Conservation (phyloP, 2,329 filamentous ascomycete genomes). For the Fusarium praegraminearum region DNA sequence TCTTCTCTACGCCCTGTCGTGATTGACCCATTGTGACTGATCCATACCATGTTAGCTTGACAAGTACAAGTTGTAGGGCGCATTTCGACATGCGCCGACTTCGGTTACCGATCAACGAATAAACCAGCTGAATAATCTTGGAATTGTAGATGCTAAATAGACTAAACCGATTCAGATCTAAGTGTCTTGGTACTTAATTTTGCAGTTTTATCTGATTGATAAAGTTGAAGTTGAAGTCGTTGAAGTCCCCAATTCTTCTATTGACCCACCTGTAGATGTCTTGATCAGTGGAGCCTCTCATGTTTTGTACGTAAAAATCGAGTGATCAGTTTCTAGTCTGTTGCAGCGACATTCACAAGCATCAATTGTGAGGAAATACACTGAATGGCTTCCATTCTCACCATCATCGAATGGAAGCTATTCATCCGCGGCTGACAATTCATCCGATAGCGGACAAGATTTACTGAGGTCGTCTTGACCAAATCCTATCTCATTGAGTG, state of each 20-base stretch:
- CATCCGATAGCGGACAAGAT: slow-evolving; percentile 21
- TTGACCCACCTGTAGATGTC: slow-evolving; percentile 34
- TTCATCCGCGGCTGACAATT: slow-evolving; percentile 4
- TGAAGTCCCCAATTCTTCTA: slow-evolving; percentile 6
- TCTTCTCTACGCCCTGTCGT: slow-evolving; percentile 31
- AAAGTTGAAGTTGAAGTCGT: neutral
- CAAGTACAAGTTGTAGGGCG: slow-evolving; percentile 43
- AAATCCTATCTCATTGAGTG: neutral
- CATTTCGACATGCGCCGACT: slow-evolving; percentile 28
- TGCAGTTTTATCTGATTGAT: slow-evolving; percentile 18
- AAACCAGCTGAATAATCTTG: neutral
- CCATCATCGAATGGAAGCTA: slow-evolving; percentile 7
- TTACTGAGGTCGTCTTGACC: neutral
- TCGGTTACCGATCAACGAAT: slow-evolving; percentile 1
- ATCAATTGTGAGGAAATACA: neutral
- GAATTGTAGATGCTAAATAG: neutral
- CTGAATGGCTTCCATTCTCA: neutral
- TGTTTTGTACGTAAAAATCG: slow-evolving; percentile 38
- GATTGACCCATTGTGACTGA: slow-evolving; percentile 38
- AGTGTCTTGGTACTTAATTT: neutral
- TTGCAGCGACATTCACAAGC: neutral
- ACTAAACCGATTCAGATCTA: slow-evolving; percentile 6
- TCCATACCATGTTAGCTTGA: slow-evolving; percentile 30
- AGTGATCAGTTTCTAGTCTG: slow-evolving; percentile 4
- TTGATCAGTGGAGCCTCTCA: slow-evolving; percentile 11